Base-by-base conservation (phyloP, 2,329 filamentous ascomycete genomes). In the Lithohypha guttulata region DNA sequence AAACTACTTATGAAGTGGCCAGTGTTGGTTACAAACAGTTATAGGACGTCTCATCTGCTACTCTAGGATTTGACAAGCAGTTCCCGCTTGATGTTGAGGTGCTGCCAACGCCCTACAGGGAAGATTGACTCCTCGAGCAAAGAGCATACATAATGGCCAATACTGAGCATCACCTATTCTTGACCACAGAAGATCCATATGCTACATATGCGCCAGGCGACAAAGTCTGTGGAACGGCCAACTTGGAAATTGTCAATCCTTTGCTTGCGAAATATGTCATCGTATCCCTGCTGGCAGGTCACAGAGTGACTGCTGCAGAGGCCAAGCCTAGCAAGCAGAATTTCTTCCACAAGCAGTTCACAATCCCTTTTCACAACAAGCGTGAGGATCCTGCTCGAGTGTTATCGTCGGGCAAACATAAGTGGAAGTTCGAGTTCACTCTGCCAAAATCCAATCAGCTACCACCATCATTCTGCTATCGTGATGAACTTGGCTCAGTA, bases 381-480 rank as follows among this genome's bases (percentile, higher is more conserved):
- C 26, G 18, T 10, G 26, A 31, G 15, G 27, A 39, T 11, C 14
- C 26, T 15, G 17, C 26, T 14, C 26, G 35, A 19, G 10, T 22
- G 18, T 19, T 39, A 18, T 31, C 35, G 4, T 11, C 35, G 2
- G 35, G 35, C 11, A 3, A 39, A 4, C 35, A 39, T 14, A 39
- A 39, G 19, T 39, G 35, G 35, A 22, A 39, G 14, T 39, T 30
- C 19, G 26, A 29, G 19, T 39, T 29, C 23, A n/a, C 13, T 2
- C 14, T 39, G 35, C 35, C 35, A 9, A 13, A 21, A 7, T 10
- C 35, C 2, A 39, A 39, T 31, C 17, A 30, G 5, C 27, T 39
- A 22, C 35, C 35, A 9, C 35, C 35, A 10, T 39, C 35, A 6
- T 39, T 39, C 35, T 29, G 18, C 27, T 39, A 39, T 28, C 35